These are phyloP conservation scores for Moesziomyces antarcticus DNA, from an alignment of 1,284 basidiomycete genomes.

Conservation along the genomic window DNA sequence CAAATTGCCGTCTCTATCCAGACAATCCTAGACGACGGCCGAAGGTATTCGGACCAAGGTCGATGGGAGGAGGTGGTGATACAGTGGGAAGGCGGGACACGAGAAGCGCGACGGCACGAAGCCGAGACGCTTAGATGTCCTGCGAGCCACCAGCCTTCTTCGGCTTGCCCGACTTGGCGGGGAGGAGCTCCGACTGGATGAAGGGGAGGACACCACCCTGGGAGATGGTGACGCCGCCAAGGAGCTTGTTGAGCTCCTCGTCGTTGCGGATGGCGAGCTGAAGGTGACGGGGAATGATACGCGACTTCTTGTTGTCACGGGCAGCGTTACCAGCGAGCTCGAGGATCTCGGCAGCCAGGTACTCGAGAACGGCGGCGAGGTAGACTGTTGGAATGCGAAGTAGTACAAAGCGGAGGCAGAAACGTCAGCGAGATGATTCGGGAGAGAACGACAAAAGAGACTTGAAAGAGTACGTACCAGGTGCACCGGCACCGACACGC, in stretches of 20 bases:
- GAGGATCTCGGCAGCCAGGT: conserved; percentile 89
- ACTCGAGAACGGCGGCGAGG: conserved; percentile 88
- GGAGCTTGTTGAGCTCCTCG: conserved; percentile 79
- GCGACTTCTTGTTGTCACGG: conserved; percentile 93
- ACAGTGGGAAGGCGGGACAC: conserved; percentile 32
- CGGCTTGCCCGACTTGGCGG: conserved; percentile 75
- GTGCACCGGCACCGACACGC: conserved; percentile 79
- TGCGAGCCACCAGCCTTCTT: conserved; percentile 67
- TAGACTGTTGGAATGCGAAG: conserved; percentile 75
- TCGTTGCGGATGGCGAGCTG: conserved; percentile 95
- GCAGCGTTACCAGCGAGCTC: conserved; percentile 96
- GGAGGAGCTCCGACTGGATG: conserved; percentile 83
- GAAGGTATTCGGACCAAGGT: background rate
- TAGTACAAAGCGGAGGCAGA: background rate
- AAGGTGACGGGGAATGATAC: conserved; percentile 92
- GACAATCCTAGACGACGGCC: conserved; percentile 13
- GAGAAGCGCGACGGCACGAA: conserved; percentile 5
- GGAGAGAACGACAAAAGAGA: background rate
- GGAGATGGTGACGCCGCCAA: conserved; percentile 73
- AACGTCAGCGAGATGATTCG: conserved; percentile 8
- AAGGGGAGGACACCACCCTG: conserved; percentile 93
- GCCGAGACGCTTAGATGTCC: conserved; percentile 54
- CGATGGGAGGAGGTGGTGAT: conserved; percentile 19
- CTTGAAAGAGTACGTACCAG: conserved; percentile 72
- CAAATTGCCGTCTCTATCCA: conserved; percentile 19